These are phyloP conservation scores for Kazachstania sp. DNA, from an alignment of 1,139 yeast genomes.

Conservation along the genomic window DNA sequence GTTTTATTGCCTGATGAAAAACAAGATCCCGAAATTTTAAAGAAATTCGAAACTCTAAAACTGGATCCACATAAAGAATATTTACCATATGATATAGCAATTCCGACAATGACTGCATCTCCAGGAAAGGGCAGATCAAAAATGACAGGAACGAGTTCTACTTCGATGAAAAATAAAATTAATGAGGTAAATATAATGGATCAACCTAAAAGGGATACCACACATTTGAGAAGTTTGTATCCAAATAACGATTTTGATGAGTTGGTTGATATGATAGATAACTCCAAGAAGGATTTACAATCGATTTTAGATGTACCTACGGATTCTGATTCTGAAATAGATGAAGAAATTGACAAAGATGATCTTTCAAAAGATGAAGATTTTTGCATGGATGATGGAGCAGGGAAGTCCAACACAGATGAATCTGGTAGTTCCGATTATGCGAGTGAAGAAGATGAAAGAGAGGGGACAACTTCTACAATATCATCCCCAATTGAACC, in stretches of 20 bases:
- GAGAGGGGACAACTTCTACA: neutral
- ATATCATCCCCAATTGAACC: neutral
- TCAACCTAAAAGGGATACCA: constrained; percentile 6
- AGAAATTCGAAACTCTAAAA: constrained; percentile 36
- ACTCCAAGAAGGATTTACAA: constrained; percentile 27
- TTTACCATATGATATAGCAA: constrained; percentile 29
- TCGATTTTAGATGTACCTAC: constrained; percentile 13
- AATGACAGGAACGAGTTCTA: neutral
- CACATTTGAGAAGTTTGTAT: constrained; percentile 25
- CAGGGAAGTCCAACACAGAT: constrained; percentile 3
- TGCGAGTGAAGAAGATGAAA: neutral
- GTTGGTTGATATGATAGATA: constrained; percentile 30
- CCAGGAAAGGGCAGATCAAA: constrained; percentile 9
- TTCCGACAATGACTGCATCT: constrained; percentile 13
- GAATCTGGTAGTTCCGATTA: neutral
- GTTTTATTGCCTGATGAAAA: constrained; percentile 46
- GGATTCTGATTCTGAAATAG: constrained; percentile 9
- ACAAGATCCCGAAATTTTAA: constrained; percentile 52
- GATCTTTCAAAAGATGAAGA: constrained; percentile 14
- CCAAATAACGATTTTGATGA: constrained; percentile 28
- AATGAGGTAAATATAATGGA: neutral
- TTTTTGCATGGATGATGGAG: constrained; percentile 8
- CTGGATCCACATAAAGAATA: constrained; percentile 31
- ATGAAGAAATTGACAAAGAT: constrained; percentile 18
- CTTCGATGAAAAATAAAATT: too few species aligned